These are phyloP conservation scores for Xenoacremonium recifei DNA, from an alignment of 2,329 filamentous ascomycete species.

Conservation along the genomic window DNA sequence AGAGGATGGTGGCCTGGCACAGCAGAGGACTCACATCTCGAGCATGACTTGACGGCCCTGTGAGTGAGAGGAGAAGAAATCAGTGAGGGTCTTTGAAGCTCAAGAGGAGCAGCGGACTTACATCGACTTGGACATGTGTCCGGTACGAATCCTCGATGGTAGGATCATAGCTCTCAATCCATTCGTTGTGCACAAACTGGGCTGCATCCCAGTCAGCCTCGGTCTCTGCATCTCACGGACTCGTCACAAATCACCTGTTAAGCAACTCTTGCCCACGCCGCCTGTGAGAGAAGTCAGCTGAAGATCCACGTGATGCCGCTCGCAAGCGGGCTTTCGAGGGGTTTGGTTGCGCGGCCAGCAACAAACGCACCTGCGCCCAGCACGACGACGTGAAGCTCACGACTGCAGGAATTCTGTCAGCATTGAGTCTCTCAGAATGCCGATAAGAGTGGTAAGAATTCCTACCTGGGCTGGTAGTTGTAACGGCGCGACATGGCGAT, in stretches of 20 bases:
- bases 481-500: slow-evolving; percentile 28
- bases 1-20: not conserved
- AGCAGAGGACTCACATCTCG: slow-evolving; percentile 71
- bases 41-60: slow-evolving; percentile 85
- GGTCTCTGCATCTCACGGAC: slow-evolving; percentile 10
- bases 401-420: slow-evolving; percentile 51
- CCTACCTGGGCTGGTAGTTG: slow-evolving; percentile 27
- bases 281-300: slow-evolving; percentile 50
- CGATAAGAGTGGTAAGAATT: not conserved
- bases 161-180: slow-evolving; percentile 85
- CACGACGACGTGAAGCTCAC: slow-evolving; percentile 81
- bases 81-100: slow-evolving; percentile 26
- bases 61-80: slow-evolving; percentile 19
- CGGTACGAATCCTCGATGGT: slow-evolving; percentile 78
- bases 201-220: slow-evolving; percentile 50
- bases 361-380: slow-evolving; percentile 68
- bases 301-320: slow-evolving; percentile 10
- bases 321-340: slow-evolving; percentile 3
- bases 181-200: slow-evolving; percentile 91
- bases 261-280: slow-evolving; percentile 88
- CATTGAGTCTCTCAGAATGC: not conserved
- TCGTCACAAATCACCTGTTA: slow-evolving; percentile 65
- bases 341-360: too few relatives aligned
- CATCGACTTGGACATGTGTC: slow-evolving; percentile 77
- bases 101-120: slow-evolving; percentile 46